Percentiles rank a stretch among this genome's conserved stretches.
Evolutionary conservation across 352 stramenopile genomes (phyloP).

Genomic region (Thalassiosira hispida): DNA sequence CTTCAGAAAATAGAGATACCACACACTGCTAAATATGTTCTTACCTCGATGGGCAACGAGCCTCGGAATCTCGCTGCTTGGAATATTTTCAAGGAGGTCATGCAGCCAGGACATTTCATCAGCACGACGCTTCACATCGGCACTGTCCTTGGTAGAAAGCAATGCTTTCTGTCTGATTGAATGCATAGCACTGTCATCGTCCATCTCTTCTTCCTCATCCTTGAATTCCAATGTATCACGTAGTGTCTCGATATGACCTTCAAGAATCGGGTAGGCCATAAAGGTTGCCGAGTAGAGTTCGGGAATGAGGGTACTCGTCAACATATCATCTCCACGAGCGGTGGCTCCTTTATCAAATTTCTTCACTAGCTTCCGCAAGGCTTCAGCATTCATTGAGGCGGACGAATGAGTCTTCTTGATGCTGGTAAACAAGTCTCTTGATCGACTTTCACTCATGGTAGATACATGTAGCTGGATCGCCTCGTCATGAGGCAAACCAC

Average conservation of each 20-base stretch:
- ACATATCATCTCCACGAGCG: slow-evolving; percentile 34
- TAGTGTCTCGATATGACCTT: slow-evolving; percentile 55
- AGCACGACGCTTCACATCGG: slow-evolving; percentile 37
- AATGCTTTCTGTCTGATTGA: slow-evolving; percentile 44
- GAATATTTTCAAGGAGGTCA: slow-evolving; percentile 50
- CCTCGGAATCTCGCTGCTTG: slow-evolving; percentile 30
- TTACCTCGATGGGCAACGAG: slow-evolving; percentile 76
- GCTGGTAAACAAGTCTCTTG: slow-evolving; percentile 52
- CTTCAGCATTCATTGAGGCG: slow-evolving; percentile 65
- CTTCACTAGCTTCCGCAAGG: slow-evolving; percentile 73
- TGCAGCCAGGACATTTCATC: slow-evolving; percentile 69
- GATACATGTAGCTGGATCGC: slow-evolving; percentile 57
- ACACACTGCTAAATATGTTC: not conserved
- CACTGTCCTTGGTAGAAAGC: slow-evolving; percentile 28
- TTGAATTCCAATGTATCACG: slow-evolving; percentile 47
- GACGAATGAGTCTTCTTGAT: slow-evolving; percentile 61
- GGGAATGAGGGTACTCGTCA: slow-evolving; percentile 55
- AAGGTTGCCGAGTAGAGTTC: slow-evolving; percentile 62
- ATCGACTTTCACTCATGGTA: slow-evolving; percentile 35
- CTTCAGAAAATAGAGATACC: not conserved
- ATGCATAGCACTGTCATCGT: slow-evolving; percentile 18
- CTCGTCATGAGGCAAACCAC: slow-evolving; percentile 42
- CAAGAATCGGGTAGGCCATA: slow-evolving; percentile 44
- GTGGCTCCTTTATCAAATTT: slow-evolving; percentile 70
- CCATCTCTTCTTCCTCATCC: slow-evolving; percentile 44